phyloP scores from a whole-genome alignment of 371 early-diverging fungal genomes.

The Mortierella sp. region DNA sequence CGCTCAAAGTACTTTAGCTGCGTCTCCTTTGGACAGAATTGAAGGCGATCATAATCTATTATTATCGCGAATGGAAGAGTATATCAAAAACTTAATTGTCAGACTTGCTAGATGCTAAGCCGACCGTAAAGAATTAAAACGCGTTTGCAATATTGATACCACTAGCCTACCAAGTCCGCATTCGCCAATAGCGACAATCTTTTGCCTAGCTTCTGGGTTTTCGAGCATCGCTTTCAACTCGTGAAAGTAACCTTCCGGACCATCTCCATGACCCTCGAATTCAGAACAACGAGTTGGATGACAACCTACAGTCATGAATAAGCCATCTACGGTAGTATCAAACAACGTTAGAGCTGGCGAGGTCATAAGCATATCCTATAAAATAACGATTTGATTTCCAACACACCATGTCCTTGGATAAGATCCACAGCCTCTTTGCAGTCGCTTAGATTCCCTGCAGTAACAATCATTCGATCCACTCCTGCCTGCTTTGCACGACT shows the following conservation, averaged over 20 bases:
- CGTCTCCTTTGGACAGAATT: conserved; percentile 83
- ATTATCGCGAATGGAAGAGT: too few relatives aligned
- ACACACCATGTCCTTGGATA: conserved; percentile 25
- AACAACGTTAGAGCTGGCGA: neutral
- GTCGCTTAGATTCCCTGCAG: conserved; percentile 74
- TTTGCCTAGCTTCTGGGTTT: conserved; percentile 47
- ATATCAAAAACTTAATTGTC: neutral
- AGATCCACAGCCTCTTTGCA: conserved; percentile 29
- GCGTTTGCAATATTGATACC: too few relatives aligned
- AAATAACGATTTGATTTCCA: too few relatives aligned
- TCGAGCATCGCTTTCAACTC: conserved; percentile 63
- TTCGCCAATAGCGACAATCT: conserved; percentile 92
- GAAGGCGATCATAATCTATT: conserved; percentile 89
- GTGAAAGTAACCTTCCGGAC: conserved; percentile 74
- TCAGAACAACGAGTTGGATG: conserved; percentile 90
- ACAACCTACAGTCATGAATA: conserved; percentile 89
- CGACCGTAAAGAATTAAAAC: too few relatives aligned
- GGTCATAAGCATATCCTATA: too few relatives aligned
- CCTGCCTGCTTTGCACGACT: conserved; percentile 75
- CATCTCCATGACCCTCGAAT: conserved; percentile 67
- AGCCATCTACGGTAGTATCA: conserved; percentile 26
- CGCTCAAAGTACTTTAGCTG: conserved; percentile 83
- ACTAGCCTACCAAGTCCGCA: conserved; percentile 78
- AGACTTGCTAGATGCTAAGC: too few relatives aligned
- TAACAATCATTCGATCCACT: conserved; percentile 82